phyloP scores from a whole-genome alignment of 2,329 filamentous ascomycete species.

The Diaporthe helianthi region DNA sequence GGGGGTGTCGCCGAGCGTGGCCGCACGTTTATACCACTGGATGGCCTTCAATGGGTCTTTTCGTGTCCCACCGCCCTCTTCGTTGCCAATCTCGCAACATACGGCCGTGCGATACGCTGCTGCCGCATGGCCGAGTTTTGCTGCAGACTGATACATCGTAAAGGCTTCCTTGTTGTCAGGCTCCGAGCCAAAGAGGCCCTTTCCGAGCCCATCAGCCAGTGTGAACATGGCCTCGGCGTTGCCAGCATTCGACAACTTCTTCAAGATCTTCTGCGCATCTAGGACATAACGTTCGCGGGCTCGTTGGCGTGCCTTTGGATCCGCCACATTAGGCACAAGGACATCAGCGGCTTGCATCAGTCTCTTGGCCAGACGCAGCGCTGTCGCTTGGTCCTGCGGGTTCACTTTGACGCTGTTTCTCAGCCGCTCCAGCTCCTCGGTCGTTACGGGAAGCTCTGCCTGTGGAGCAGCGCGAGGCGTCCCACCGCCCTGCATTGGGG shows the following conservation, averaged over 20 bases:
- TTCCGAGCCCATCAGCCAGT: slow-evolving; percentile 86
- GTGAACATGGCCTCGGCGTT: slow-evolving; percentile 93
- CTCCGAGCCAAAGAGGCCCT: slow-evolving; percentile 79
- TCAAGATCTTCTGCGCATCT: slow-evolving; percentile 89
- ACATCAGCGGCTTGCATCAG: slow-evolving; percentile 84
- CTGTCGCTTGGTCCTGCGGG: slow-evolving; percentile 73
- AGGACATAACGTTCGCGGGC: slow-evolving; percentile 81
- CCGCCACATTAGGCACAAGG: slow-evolving; percentile 69
- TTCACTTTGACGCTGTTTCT: slow-evolving; percentile 74
- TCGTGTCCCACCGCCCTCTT: slow-evolving; percentile 91
- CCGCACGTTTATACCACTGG: slow-evolving; percentile 96
- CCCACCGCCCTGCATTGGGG: slow-evolving; percentile 5
- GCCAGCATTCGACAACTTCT: slow-evolving; percentile 78
- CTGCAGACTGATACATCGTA: slow-evolving; percentile 89
- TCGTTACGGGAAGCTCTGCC: slow-evolving; percentile 68
- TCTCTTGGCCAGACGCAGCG: slow-evolving; percentile 79
- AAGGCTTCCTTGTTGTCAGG: slow-evolving; percentile 92
- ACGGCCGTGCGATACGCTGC: slow-evolving; percentile 95
- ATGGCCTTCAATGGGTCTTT: slow-evolving; percentile 93
- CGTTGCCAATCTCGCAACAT: slow-evolving; percentile 94
- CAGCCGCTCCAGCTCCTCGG: slow-evolving; percentile 78
- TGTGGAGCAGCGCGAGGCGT: slow-evolving; percentile 39
- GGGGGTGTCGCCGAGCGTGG: slow-evolving; percentile 85
- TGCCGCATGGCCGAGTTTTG: slow-evolving; percentile 84
- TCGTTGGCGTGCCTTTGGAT: slow-evolving; percentile 76